Evolutionary conservation across 2,329 filamentous ascomycete species (phyloP).

Genomic region (Colletotrichum sp.): DNA sequence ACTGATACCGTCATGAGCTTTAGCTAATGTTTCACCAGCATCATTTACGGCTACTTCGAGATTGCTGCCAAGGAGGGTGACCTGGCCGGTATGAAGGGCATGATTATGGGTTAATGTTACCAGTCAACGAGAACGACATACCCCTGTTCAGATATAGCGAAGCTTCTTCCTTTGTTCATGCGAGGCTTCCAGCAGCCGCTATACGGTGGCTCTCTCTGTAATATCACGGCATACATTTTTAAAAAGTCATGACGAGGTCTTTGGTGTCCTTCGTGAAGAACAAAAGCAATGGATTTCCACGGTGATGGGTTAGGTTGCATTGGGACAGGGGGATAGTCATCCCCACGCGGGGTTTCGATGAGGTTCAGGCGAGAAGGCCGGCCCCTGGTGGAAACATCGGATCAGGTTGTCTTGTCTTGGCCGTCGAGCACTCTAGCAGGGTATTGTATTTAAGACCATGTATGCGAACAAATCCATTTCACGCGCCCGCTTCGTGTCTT

Average conservation of each 20-base stretch:
- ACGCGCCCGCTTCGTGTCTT: neutral
- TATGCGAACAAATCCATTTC: conserved; percentile 18
- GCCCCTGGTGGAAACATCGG: neutral
- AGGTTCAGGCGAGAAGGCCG: neutral
- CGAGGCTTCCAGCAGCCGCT: conserved; percentile 12
- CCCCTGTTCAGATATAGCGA: conserved; percentile 6
- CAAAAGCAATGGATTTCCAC: conserved; percentile 17
- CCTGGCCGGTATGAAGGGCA: conserved; percentile 79
- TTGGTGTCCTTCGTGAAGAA: neutral
- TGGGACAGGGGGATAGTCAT: neutral
- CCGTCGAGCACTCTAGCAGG: neutral
- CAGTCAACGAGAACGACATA: conserved; percentile 15
- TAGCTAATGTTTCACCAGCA: conserved; percentile 61
- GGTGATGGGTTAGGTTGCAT: conserved; percentile 8
- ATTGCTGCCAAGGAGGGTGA: conserved; percentile 99
- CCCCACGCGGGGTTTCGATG: neutral
- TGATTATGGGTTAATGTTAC: conserved; percentile 67
- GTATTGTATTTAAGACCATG: conserved; percentile 18
- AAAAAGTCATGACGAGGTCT: conserved; percentile 9
- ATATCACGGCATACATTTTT: conserved; percentile 19
- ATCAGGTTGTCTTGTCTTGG: neutral
- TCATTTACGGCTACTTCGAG: conserved; percentile 99
- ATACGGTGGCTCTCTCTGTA: conserved; percentile 15
- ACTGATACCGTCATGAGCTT: neutral
- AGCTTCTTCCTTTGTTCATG: conserved; percentile 19